phyloP scores from a whole-genome alignment of 192 early-diverging fungal genomes.

The Mortierella hygrophila region DNA sequence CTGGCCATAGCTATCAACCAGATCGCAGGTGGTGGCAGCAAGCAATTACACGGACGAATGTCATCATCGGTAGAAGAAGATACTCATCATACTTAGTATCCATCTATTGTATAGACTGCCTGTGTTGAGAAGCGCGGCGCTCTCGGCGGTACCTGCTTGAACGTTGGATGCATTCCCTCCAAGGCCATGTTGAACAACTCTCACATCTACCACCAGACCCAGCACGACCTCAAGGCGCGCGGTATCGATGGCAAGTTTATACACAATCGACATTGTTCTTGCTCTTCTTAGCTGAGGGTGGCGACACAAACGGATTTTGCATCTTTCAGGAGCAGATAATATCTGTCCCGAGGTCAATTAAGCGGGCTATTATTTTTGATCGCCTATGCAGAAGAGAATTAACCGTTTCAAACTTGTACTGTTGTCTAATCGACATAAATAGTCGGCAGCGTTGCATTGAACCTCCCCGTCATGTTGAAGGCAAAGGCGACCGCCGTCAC shows the following conservation, averaged over 20 bases:
- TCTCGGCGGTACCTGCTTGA: conserved; percentile 98
- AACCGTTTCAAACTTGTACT: not conserved
- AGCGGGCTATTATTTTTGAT: not conserved
- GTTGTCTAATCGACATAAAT: not conserved
- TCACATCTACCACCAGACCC: conserved; percentile 94
- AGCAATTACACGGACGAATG: not conserved
- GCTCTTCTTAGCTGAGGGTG: too few species aligned
- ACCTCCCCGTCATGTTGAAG: conserved; percentile 91
- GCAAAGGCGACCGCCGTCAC: conserved; percentile 91
- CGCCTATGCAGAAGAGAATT: not conserved
- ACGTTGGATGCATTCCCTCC: conserved; percentile 99
- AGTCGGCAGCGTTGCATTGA: conserved; percentile 85
- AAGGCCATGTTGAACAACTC: conserved; percentile 99
- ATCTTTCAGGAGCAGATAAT: not conserved
- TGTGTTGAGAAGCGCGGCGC: conserved; percentile 96
- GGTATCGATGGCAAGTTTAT: conserved; percentile 86
- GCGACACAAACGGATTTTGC: not conserved
- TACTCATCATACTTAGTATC: not conserved
- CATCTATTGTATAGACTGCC: conserved; percentile 76
- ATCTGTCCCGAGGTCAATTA: not conserved
- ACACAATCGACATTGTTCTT: not conserved
- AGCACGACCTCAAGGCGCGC: conserved; percentile 92
- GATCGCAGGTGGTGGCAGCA: not conserved
- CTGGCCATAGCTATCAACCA: not conserved
- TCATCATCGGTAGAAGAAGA: not conserved